Evolutionary conservation across 2,329 filamentous ascomycete genomes (phyloP), one percentile per base, ranked within the genome.

Genomic region (Magnaporthales sp.): DNA sequence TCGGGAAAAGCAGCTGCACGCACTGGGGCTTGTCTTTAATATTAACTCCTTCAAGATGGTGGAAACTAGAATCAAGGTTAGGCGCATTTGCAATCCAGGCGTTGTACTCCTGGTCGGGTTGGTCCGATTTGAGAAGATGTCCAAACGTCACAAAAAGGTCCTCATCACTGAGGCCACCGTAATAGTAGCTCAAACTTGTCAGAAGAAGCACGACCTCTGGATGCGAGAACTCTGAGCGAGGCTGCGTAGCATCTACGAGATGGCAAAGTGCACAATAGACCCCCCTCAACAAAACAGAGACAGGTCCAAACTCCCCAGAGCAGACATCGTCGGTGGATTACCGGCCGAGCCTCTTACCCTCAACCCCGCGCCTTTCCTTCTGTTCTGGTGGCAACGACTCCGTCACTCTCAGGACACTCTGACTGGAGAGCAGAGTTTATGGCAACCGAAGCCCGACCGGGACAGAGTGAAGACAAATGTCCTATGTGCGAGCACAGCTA

Each of bases 111-210:
- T 75, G 72, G 0, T 77, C 73, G 0, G 84, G 77, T 30, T 88
- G 80, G 24, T 89, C 85, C 0, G 81, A 82, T 3, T 77, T 75
- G 0, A 80, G 46, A 0, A 91, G 76, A 15, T 81, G 75, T 0
- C 73, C 66, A 4, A 91, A 82, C 0, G 77, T 74, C 1, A 74
- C 68, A 9, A 80, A 79, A 0, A 91, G 71, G 1, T 89, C 79
- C 0, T 81, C 72, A 13, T 87, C 73, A 0, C 67, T 68, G 0
- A 91, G 77, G 0, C 89, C 88, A 0, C 77, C 76, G 64, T 86
- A 84, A 68, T 86, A 90, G 72, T 83, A 86, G 1, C 77, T 80
- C 0, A 89, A 73, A 1, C 76, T 84, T 0, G 87, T 89, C 1
- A 89, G 73, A 0, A 81, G 67, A 13, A 89, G 83, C n/a, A n/a